Percentiles rank a stretch among this genome's conserved stretches.
Evolutionary conservation across 2,329 filamentous ascomycete species (phyloP).

Genomic region (Ascochyta pisi): DNA sequence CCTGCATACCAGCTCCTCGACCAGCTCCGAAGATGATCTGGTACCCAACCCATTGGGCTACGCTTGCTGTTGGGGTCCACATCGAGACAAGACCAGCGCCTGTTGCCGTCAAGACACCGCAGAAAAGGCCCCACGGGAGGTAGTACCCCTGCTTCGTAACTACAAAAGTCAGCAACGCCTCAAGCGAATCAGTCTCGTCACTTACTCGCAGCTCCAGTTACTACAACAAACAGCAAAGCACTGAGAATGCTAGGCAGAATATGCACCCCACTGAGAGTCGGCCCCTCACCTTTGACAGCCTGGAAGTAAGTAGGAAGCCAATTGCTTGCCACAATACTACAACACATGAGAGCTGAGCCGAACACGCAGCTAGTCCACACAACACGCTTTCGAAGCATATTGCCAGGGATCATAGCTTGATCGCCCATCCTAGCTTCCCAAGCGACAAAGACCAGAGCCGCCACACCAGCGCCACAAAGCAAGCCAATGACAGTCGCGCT

Average conservation of each 20-base stretch:
- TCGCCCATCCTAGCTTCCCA: slow-evolving; percentile 49
- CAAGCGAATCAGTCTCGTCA: background rate
- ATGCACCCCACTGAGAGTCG: slow-evolving; percentile 50
- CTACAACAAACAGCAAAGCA: slow-evolving; percentile 29
- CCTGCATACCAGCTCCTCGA: slow-evolving; percentile 34
- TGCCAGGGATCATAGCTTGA: slow-evolving; percentile 48
- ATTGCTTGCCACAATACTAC: slow-evolving; percentile 24
- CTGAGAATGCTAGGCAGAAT: slow-evolving; percentile 47
- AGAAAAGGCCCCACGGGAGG: slow-evolving; percentile 38
- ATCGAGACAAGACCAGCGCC: slow-evolving; percentile 53
- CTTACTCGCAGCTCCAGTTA: slow-evolving; percentile 28
- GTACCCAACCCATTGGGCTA: slow-evolving; percentile 39
- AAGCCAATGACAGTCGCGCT: slow-evolving; percentile 45
- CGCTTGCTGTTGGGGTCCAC: slow-evolving; percentile 41
- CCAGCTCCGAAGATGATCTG: slow-evolving; percentile 37
- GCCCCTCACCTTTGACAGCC: slow-evolving; percentile 44
- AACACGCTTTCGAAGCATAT: slow-evolving; percentile 39
- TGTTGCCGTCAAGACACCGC: slow-evolving; percentile 44
- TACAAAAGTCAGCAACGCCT: slow-evolving; percentile 12
- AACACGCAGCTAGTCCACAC: slow-evolving; percentile 39
- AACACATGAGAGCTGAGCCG: slow-evolving; percentile 15
- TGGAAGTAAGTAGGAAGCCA: slow-evolving; percentile 53
- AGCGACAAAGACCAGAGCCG: slow-evolving; percentile 40
- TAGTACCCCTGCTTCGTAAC: slow-evolving; percentile 36
- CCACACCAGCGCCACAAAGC: slow-evolving; percentile 40